phyloP scores from a whole-genome alignment of 2,329 filamentous ascomycete species.

The Aspergillus pseudoglaucus region DNA sequence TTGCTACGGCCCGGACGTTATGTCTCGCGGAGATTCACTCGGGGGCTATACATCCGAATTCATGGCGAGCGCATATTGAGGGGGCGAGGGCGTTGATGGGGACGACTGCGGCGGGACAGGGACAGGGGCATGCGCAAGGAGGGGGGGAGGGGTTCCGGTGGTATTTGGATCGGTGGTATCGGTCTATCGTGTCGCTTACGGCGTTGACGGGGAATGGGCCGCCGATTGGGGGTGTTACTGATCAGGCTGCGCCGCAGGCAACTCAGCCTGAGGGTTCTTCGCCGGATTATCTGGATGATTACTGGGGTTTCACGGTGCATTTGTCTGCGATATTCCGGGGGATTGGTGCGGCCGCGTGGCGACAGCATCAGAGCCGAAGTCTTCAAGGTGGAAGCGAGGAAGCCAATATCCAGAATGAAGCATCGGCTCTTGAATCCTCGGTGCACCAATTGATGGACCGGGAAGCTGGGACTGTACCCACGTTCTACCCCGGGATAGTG shows the following conservation, averaged over 20 bases:
- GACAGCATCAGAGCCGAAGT: conserved; percentile 15
- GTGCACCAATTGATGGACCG: conserved; percentile 29
- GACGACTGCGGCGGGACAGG: conserved; percentile 11
- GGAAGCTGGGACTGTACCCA: conserved; percentile 21
- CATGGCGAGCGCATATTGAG: conserved; percentile 40
- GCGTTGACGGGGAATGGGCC: conserved; percentile 35
- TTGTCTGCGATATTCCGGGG: conserved; percentile 33
- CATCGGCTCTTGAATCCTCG: conserved; percentile 27
- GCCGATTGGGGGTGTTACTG: conserved; percentile 23
- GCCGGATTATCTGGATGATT: conserved; percentile 36
- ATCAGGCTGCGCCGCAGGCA: conserved; percentile 11
- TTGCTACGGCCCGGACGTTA: conserved; percentile 38
- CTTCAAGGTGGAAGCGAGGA: conserved; percentile 3
- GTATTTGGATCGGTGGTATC: conserved; percentile 37
- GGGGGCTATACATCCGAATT: conserved; percentile 33
- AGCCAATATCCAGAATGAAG: conserved; percentile 20
- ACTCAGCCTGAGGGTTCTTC: conserved; percentile 7
- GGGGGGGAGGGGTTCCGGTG: conserved; percentile 28
- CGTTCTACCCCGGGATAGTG: conserved; percentile 31
- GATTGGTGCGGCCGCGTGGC: conserved; percentile 33
- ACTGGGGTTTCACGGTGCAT: conserved; percentile 38
- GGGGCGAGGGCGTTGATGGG: conserved; percentile 36
- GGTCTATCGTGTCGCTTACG: conserved; percentile 37
- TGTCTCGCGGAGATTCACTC: conserved; percentile 40
- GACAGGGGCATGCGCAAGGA: conserved; percentile 15